Percentiles rank a stretch among this genome's conserved stretches.
Evolutionary conservation across 768 basidiomycete species (phyloP).

Genomic region (Phylloporus arenicola): DNA sequence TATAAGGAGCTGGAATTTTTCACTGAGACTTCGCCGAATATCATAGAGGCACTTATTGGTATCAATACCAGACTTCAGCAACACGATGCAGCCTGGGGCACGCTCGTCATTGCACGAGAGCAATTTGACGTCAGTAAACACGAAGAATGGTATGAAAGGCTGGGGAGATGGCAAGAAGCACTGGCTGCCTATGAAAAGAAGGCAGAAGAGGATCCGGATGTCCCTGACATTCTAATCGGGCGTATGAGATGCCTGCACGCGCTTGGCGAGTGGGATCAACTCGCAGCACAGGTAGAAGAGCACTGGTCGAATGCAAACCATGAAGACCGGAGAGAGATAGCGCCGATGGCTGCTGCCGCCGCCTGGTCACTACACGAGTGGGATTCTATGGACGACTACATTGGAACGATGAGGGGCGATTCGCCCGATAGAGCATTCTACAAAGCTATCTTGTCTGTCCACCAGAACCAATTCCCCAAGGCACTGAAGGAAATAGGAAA

Average conservation of each 20-base stretch:
- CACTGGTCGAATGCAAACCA: slow-evolving; percentile 79
- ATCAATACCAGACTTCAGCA: slow-evolving; percentile 97
- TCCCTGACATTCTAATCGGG: slow-evolving; percentile 76
- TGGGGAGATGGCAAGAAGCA: slow-evolving; percentile 95
- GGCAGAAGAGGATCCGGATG: slow-evolving; percentile 65
- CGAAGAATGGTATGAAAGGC: slow-evolving; percentile 97
- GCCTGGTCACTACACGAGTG: slow-evolving; percentile 96
- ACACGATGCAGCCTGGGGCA: slow-evolving; percentile 97
- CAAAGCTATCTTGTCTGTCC: slow-evolving; percentile 90
- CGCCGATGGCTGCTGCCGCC: slow-evolving; percentile 94
- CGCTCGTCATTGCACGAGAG: slow-evolving; percentile 81
- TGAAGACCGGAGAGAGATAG: slow-evolving; percentile 85
- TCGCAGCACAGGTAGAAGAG: slow-evolving; percentile 80
- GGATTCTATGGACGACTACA: slow-evolving; percentile 98
- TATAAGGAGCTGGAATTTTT: slow-evolving; percentile 99
- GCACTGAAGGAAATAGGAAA: slow-evolving; percentile 86
- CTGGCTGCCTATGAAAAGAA: slow-evolving; percentile 79
- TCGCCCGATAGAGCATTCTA: slow-evolving; percentile 95
- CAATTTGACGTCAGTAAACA: slow-evolving; percentile 89
- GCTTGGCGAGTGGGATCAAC: slow-evolving; percentile 93
- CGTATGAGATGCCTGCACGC: slow-evolving; percentile 96
- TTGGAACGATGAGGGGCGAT: slow-evolving; percentile 86
- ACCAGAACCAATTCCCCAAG: slow-evolving; percentile 92
- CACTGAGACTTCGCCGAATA: slow-evolving; percentile 80
- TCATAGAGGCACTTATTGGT: slow-evolving; percentile 91